Evolutionary conservation across 805 yeast species (phyloP).

Genomic region (Candida ipomoeae): DNA sequence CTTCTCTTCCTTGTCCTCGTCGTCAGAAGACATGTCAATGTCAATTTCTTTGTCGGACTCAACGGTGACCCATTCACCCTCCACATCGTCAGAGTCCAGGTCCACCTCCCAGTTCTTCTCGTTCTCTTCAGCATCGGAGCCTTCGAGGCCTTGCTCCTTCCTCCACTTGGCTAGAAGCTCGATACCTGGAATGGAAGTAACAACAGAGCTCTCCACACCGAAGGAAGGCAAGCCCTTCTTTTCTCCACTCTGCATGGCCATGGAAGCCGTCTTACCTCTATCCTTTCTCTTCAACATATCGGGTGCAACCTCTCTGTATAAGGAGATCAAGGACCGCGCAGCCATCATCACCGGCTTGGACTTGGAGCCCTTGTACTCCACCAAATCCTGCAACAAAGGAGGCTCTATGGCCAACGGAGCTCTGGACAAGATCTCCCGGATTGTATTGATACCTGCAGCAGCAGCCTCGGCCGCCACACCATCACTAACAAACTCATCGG

Average conservation of each 20-base stretch:
- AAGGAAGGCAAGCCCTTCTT: slow-evolving; percentile 51
- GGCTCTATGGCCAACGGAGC: slow-evolving; percentile 93
- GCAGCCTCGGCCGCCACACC: slow-evolving; percentile 99
- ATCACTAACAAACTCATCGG: slow-evolving; percentile 96
- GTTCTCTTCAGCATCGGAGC: slow-evolving; percentile 47
- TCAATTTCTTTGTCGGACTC: slow-evolving; percentile 77
- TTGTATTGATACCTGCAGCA: slow-evolving; percentile 94
- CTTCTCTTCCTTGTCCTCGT: slow-evolving; percentile 37
- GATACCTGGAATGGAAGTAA: slow-evolving; percentile 83
- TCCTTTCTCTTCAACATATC: slow-evolving; percentile 88
- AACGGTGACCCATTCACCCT: slow-evolving; percentile 89
- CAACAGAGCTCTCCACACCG: slow-evolving; percentile 66
- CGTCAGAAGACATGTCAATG: slow-evolving; percentile 44
- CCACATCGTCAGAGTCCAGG: slow-evolving; percentile 55
- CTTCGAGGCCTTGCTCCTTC: slow-evolving; percentile 51
- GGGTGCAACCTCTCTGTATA: slow-evolving; percentile 94
- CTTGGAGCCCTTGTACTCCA: slow-evolving; percentile 88
- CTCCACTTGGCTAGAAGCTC: slow-evolving; percentile 89
- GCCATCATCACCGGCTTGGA: slow-evolving; percentile 93
- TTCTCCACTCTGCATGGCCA: slow-evolving; percentile 63
- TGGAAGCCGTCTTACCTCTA: slow-evolving; percentile 87
- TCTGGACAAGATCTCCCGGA: slow-evolving; percentile 87
- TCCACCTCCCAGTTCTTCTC: slow-evolving; percentile 59
- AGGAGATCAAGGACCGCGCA: slow-evolving; percentile 77
- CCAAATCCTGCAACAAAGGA: slow-evolving; percentile 80